Evolutionary conservation across 169 alveolate genomes (phyloP), one percentile per base, ranked within the genome.

Genomic region (Plasmodium vivax): DNA sequence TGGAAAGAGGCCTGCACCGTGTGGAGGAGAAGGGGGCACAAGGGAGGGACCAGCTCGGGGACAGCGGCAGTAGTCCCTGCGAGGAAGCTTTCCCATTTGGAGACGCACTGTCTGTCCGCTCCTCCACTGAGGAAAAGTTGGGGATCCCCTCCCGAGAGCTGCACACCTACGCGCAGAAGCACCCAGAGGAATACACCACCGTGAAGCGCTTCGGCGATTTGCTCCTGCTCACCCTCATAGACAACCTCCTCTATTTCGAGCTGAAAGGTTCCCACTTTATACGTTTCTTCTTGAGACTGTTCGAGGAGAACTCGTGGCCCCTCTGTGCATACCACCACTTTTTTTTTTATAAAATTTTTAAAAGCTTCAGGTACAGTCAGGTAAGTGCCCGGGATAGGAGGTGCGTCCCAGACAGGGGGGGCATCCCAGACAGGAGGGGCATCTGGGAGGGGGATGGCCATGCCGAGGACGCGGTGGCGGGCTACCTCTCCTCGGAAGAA

Each of bases 321-420:
- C 54, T 90, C 77, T 34, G 75, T 90, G 38, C 83, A 62, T 90
- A 90, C 34, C 90, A 90, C 73, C 81, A 90, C 73, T 51, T 90
- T 36, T 90, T 43, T 43, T 90, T 90, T 47, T 90, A 72, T 36
- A 30, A 27, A 16, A 81, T 90, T 30, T 81, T 90, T 62, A 47
- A 68, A 23, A 82, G 82, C 16, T 9, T 90, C 38, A 56, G 12
- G 47, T 90, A 90, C 51, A 32, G 56, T 58, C 94, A 90, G 41
- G 30, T 90, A 62, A 90, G 38, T 43, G 84, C 51, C 47, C 38
- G 51, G 36, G 94, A 90, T 4, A 90, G 54, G 74, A 80, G 71
- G 58, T 27, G 77, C 38, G 38, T 68, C 4, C 32, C n/a, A n/a
- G 94, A 90, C 10, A 90, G 54, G 74, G 62, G 71, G 58, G 7